Conservation (phyloP, 176 grass and related monocot genomes). For the Carex kokanica region DNA sequence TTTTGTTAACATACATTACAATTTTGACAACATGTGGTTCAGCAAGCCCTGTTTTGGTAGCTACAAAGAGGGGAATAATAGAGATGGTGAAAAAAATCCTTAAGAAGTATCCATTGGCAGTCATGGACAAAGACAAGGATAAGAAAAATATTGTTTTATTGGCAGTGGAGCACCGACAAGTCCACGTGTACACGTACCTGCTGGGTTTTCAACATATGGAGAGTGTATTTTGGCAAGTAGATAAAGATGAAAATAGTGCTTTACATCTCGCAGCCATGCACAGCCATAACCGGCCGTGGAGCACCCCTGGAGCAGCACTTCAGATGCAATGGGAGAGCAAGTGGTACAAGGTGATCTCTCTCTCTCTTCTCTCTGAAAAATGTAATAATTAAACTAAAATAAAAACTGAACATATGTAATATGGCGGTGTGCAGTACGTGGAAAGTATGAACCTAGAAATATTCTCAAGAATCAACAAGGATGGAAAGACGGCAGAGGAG, state of each 20-base stretch:
- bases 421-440: not conserved
- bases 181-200: slow-evolving; percentile 6
- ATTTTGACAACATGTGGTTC: not conserved
- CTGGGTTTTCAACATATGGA: not conserved
- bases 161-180: slow-evolving; percentile 17
- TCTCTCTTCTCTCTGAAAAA: not conserved
- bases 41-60: slow-evolving; percentile 27
- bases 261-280: slow-evolving; percentile 23
- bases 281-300: slow-evolving; percentile 6
- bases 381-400: not conserved
- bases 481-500: not conserved
- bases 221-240: not conserved
- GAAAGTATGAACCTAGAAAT: not conserved
- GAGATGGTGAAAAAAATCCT: slow-evolving; percentile 32
- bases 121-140: not conserved
- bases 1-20: not conserved
- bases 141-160: slow-evolving; percentile 23
- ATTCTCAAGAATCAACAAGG: not conserved
- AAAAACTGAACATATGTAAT: not conserved
- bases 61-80: slow-evolving; percentile 25
- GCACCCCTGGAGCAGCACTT: slow-evolving; percentile 22
- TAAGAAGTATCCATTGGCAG: not conserved
- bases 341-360: slow-evolving; percentile 28
- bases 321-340: slow-evolving; percentile 35
- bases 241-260: slow-evolving; percentile 22